Conservation (phyloP, 2,329 filamentous ascomycete genomes). For the Metarhizium brunneum region DNA sequence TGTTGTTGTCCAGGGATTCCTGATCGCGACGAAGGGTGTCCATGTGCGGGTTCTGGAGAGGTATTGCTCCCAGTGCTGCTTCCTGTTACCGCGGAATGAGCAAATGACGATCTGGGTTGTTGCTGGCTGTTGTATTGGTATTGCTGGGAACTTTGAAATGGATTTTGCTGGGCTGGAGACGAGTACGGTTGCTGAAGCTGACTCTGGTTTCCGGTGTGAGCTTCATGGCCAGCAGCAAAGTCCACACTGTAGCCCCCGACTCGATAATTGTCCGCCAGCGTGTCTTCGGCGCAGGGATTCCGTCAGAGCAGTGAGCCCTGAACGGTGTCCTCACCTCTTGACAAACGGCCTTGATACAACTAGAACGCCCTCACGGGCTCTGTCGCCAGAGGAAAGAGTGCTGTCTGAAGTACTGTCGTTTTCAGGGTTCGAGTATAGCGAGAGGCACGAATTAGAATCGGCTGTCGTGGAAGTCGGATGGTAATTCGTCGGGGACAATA, state of each 20-base stretch:
- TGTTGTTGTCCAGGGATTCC: conserved; percentile 33
- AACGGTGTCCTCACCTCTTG: conserved; percentile 58
- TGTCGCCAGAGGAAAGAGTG: conserved; percentile 20
- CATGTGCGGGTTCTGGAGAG: conserved; percentile 28
- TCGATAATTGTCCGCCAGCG: conserved; percentile 67
- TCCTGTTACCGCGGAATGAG: conserved; percentile 29
- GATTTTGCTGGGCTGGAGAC: conserved; percentile 26
- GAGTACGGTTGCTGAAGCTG: conserved; percentile 58
- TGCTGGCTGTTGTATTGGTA: conserved; percentile 8
- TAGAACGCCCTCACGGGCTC: conserved; percentile 46
- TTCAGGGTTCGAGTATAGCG: background rate
- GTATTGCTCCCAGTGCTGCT: conserved; percentile 36
- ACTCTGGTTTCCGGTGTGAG: conserved; percentile 55
- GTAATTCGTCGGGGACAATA: background rate
- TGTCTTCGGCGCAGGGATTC: conserved; percentile 63
- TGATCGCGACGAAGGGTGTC: conserved; percentile 20
- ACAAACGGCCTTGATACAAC: conserved; percentile 45
- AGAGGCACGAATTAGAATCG: background rate
- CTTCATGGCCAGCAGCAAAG: conserved; percentile 56
- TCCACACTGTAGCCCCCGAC: conserved; percentile 66
- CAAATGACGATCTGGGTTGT: conserved; percentile 35
- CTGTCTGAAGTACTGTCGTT: background rate
- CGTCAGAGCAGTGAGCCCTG: conserved; percentile 70
- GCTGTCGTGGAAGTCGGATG: conserved; percentile 5
- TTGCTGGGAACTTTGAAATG: conserved; percentile 7